phyloP scores from a whole-genome alignment of 2,329 filamentous ascomycete species.

The Tolypocladium tundrense region DNA sequence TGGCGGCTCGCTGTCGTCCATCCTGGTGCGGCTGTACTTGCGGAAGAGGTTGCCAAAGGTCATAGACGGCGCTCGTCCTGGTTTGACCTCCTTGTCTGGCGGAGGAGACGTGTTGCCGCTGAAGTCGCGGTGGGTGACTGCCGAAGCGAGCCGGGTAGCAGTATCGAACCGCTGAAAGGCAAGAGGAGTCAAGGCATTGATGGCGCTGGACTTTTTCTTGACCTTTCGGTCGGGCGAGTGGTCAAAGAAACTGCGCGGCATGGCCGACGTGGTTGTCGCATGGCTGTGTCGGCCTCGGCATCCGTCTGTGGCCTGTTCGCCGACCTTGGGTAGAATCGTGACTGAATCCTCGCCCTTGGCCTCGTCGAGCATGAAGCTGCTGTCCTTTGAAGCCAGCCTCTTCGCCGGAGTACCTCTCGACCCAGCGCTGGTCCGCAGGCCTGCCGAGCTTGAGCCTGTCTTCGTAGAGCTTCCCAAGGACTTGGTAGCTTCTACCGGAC shows the following conservation, averaged over 20 bases:
- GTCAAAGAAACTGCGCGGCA: constrained; percentile 1
- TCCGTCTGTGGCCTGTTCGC: neutral
- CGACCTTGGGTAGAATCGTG: constrained; percentile 10
- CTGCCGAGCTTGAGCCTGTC: neutral
- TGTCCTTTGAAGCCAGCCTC: constrained; percentile 1
- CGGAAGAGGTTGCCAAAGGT: constrained; percentile 15
- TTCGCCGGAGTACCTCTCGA: neutral
- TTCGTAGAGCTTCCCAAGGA: neutral
- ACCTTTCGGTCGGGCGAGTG: constrained; percentile 1
- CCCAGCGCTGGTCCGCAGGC: neutral
- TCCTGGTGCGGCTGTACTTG: constrained; percentile 12
- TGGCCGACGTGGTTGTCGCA: neutral
- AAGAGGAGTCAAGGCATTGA: neutral
- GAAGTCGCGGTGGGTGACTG: neutral
- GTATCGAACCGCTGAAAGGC: constrained; percentile 1
- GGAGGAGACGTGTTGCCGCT: constrained; percentile 6
- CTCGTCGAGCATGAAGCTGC: constrained; percentile 12
- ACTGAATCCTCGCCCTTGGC: constrained; percentile 9
- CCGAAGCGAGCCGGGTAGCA: neutral
- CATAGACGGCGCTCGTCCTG: constrained; percentile 11
- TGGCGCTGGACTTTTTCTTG: neutral
- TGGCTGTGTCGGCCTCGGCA: neutral
- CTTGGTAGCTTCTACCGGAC: neutral
- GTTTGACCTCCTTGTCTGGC: neutral
- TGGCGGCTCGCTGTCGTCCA: neutral